Evolutionary conservation across 305 asterid genomes (phyloP).

Genomic region (Petunia hybrid): DNA sequence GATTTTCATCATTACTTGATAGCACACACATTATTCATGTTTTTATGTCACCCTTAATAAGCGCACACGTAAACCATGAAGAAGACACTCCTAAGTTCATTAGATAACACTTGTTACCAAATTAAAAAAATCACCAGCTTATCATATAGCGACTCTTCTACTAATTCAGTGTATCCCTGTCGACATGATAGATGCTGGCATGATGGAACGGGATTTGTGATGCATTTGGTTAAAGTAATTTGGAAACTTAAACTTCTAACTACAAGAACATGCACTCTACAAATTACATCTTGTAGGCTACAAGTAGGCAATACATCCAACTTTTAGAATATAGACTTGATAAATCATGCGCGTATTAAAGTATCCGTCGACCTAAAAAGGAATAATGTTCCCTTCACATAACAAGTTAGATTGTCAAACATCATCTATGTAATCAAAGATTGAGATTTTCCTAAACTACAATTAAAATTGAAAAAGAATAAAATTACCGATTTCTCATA

Average conservation of each 20-base stretch:
- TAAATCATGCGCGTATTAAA: too few relatives aligned
- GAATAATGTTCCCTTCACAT: too few relatives aligned
- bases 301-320: not conserved
- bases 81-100: constrained; percentile 5
- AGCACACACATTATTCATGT: not conserved
- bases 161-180: not conserved
- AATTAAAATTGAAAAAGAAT: not conserved
- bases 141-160: not conserved
- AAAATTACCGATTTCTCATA: constrained; percentile 78
- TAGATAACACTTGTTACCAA: not conserved
- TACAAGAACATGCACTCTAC: not conserved
- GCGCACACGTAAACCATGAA: not conserved
- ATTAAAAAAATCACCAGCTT: not conserved
- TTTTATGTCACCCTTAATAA: constrained; percentile 16
- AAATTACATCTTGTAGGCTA: too few relatives aligned
- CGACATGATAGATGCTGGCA: not conserved
- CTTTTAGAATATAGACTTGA: not conserved
- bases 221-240: not conserved
- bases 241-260: constrained; percentile 21
- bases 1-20: constrained; percentile 21
- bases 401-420: too few relatives aligned
- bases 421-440: too few relatives aligned
- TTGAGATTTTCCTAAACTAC: too few relatives aligned
- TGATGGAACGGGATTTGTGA: not conserved
- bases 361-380: too few relatives aligned